A percentile compares a stretch with the other conserved stretches of the same genome.
Conservation (phyloP, 2,329 filamentous ascomycete genomes). For the Paraconiothyrium sp. region DNA sequence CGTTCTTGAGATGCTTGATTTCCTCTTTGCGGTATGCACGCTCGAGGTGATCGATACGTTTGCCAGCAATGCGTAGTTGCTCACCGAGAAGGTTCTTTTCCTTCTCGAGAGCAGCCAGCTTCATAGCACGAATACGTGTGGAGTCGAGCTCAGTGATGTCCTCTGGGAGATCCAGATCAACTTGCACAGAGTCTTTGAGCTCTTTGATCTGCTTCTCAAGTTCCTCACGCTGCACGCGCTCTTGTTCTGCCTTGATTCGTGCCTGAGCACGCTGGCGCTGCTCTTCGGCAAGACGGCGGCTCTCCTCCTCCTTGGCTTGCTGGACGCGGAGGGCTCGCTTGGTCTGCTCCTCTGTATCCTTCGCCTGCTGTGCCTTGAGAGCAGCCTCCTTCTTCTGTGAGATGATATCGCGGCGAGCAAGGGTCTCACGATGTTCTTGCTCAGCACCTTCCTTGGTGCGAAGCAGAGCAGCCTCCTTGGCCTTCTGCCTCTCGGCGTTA, state of each 20-base stretch:
- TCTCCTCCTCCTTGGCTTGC: slow-evolving; percentile 88
- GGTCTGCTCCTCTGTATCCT: slow-evolving; percentile 91
- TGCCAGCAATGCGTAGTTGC: slow-evolving; percentile 88
- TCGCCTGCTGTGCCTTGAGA: slow-evolving; percentile 85
- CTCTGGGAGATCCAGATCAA: slow-evolving; percentile 82
- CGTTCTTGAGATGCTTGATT: slow-evolving; percentile 85
- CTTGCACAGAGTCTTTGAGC: slow-evolving; percentile 87
- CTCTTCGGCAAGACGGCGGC: slow-evolving; percentile 88
- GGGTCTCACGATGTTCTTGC: slow-evolving; percentile 85
- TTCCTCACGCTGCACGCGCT: slow-evolving; percentile 59
- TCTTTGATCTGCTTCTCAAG: slow-evolving; percentile 91
- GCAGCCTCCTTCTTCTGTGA: slow-evolving; percentile 97
- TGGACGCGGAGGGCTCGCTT: slow-evolving; percentile 87
- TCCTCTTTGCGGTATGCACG: slow-evolving; percentile 97
- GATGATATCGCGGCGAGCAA: slow-evolving; percentile 88
- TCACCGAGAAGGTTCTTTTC: slow-evolving; percentile 98
- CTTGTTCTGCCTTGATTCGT: slow-evolving; percentile 71
- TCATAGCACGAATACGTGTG: slow-evolving; percentile 84
- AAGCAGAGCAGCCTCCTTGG: slow-evolving; percentile 80
- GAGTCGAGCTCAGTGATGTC: slow-evolving; percentile 75
- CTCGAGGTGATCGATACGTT: slow-evolving; percentile 96
- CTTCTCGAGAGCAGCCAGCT: slow-evolving; percentile 93
- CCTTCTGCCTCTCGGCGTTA: slow-evolving; percentile 81
- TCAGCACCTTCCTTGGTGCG: slow-evolving; percentile 89
- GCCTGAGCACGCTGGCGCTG: slow-evolving; percentile 91